A percentile compares a stretch with the other conserved stretches of the same genome.
Evolutionary conservation across 2,329 filamentous ascomycete genomes (phyloP).

Genomic region (Ophiostoma ulmi): DNA sequence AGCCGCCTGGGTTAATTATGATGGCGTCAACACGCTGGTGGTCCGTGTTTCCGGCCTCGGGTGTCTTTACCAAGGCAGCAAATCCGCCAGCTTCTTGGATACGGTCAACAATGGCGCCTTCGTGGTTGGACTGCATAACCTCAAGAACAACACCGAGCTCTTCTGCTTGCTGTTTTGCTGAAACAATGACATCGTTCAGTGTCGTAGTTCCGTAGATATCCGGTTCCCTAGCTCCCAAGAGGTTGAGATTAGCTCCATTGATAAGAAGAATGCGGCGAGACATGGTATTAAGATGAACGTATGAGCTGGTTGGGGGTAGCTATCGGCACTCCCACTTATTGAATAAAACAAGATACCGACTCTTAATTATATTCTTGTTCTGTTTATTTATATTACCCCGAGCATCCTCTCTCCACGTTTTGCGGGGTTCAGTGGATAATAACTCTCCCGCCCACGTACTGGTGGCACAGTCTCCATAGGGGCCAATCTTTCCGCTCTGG

Average conservation of each 20-base stretch:
- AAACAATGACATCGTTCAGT: conserved; percentile 54
- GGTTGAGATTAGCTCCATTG: conserved; percentile 80
- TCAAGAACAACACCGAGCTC: conserved; percentile 46
- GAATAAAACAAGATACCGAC: not conserved
- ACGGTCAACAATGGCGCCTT: conserved; percentile 67
- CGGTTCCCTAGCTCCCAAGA: conserved; percentile 70
- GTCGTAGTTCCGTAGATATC: conserved; percentile 67
- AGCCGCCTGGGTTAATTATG: conserved; percentile 70
- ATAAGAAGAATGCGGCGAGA: conserved; percentile 58
- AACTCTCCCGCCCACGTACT: not conserved
- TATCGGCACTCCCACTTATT: not conserved
- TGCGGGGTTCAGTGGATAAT: not conserved
- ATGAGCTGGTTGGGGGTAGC: not conserved
- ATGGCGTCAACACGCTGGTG: conserved; percentile 51
- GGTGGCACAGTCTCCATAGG: not conserved
- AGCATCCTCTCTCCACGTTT: not conserved
- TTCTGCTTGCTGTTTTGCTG: conserved; percentile 46
- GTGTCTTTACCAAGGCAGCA: conserved; percentile 2
- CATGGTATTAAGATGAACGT: conserved; percentile 29
- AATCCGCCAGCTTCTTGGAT: conserved; percentile 48
- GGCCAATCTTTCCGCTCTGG: not conserved
- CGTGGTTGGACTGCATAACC: conserved; percentile 71
- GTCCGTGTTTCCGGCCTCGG: not conserved
- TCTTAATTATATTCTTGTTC: not conserved
- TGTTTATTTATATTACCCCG: conserved; percentile 3